Conservation (phyloP, 805 yeast species). For the Candida verbasci region DNA sequence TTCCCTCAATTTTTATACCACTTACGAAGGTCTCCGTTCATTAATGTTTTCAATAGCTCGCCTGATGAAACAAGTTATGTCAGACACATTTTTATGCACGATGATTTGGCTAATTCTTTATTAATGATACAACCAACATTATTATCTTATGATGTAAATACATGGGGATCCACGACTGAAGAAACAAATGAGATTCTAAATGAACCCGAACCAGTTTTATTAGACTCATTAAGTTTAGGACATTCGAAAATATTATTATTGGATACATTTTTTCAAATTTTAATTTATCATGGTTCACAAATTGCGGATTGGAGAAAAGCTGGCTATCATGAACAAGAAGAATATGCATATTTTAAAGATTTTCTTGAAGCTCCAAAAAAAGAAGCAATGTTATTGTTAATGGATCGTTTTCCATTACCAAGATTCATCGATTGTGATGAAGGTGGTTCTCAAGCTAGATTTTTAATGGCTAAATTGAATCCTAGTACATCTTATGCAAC, state of each 20-base stretch:
- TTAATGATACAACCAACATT: slow-evolving; percentile 70
- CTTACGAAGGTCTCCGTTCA: slow-evolving; percentile 60
- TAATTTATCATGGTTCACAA: slow-evolving; percentile 62
- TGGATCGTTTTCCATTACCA: slow-evolving; percentile 69
- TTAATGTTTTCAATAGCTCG: slow-evolving; percentile 63
- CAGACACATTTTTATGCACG: slow-evolving; percentile 58
- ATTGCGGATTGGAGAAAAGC: slow-evolving; percentile 65
- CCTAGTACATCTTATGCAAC: slow-evolving; percentile 56
- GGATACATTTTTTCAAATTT: slow-evolving; percentile 67
- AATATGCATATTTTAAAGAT: slow-evolving; percentile 53
- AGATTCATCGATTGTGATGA: slow-evolving; percentile 70
- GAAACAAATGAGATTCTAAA: slow-evolving; percentile 21
- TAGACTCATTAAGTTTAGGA: slow-evolving; percentile 60
- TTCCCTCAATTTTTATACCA: slow-evolving; percentile 68
- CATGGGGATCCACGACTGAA: slow-evolving; percentile 32
- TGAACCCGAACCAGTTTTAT: slow-evolving; percentile 60
- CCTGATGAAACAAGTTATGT: slow-evolving; percentile 70
- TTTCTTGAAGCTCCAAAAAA: slow-evolving; percentile 58
- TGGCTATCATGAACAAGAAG: slow-evolving; percentile 59
- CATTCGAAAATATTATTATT: slow-evolving; percentile 53
- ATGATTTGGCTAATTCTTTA: slow-evolving; percentile 56
- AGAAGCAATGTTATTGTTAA: slow-evolving; percentile 61
- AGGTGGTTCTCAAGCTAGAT: slow-evolving; percentile 74
- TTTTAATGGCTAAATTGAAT: slow-evolving; percentile 63
- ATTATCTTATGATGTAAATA: slow-evolving; percentile 49